Percentiles rank a stretch among this genome's conserved stretches.
Conservation (phyloP, 2,329 filamentous ascomycete genomes). For the Lachnellula hyalina region DNA sequence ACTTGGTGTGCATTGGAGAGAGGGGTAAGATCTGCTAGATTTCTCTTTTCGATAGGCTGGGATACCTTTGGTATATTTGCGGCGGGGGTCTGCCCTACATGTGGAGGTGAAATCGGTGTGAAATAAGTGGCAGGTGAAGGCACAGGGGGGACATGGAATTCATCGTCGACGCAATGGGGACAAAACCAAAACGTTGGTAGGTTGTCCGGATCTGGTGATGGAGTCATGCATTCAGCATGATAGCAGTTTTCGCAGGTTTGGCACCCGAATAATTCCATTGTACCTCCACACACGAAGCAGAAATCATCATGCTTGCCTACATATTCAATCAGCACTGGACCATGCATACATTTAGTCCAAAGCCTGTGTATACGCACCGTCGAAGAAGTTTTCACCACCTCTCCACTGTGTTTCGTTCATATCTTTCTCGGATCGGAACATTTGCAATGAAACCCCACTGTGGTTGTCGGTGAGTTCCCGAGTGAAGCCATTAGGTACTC, state of each 20-base stretch:
- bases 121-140: constrained; percentile 1
- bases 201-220: constrained; percentile 6
- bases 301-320: constrained; percentile 17
- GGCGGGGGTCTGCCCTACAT: neutral
- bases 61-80: neutral
- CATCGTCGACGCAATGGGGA: constrained; percentile 17
- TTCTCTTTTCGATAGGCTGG: neutral
- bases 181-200: constrained; percentile 21
- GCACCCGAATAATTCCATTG: constrained; percentile 14
- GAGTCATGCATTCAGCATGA: constrained; percentile 20
- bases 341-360: too few relatives aligned
- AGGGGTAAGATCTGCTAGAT: neutral
- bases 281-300: constrained; percentile 18
- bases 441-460: neutral
- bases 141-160: constrained; percentile 13
- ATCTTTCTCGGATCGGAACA: neutral
- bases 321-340: neutral
- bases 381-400: constrained; percentile 7
- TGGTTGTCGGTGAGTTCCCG: neutral
- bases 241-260: constrained; percentile 18
- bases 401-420: constrained; percentile 2
- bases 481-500: neutral
- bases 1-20: neutral
- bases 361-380: neutral
- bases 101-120: constrained; percentile 1